A percentile compares a stretch with the other conserved stretches of the same genome.
phyloP scores from a whole-genome alignment of 2,329 filamentous ascomycete species.

The Scleromitrula shiraiana region DNA sequence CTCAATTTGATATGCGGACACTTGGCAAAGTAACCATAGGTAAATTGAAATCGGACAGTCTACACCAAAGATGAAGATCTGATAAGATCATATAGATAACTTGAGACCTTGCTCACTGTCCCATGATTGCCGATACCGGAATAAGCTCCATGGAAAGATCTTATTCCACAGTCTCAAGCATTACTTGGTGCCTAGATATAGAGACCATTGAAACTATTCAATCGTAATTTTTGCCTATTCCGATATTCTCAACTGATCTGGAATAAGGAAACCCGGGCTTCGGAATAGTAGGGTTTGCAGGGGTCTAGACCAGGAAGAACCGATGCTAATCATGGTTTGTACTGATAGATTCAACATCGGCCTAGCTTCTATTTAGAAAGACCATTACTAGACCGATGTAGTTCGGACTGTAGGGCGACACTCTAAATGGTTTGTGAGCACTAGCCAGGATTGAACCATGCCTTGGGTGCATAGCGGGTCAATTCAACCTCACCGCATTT shows the following conservation, averaged over 20 bases:
- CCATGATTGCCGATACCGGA: neutral
- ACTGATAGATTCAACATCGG: too few species aligned
- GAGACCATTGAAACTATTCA: too few species aligned
- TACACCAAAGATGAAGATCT: conserved; percentile 1
- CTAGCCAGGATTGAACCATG: neutral
- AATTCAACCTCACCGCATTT: neutral
- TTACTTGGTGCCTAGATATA: too few species aligned
- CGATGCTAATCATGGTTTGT: too few species aligned
- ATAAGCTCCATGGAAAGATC: neutral
- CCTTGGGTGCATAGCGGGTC: neutral
- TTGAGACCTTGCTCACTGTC: too few species aligned
- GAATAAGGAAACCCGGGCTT: too few species aligned
- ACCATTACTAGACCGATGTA: neutral
- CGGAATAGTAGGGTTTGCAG: too few species aligned
- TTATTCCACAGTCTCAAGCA: neutral
- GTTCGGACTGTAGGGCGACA: neutral
- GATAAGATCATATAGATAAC: neutral
- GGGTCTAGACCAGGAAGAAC: too few species aligned
- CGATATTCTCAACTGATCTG: too few species aligned
- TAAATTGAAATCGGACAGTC: neutral
- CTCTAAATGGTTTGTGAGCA: neutral
- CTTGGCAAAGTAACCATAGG: neutral
- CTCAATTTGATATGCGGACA: neutral
- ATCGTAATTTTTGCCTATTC: too few species aligned
- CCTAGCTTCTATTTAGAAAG: too few species aligned